Evolutionary conservation across 257 asterid species (phyloP).

Genomic region (Schizonepeta tenuifolia): DNA sequence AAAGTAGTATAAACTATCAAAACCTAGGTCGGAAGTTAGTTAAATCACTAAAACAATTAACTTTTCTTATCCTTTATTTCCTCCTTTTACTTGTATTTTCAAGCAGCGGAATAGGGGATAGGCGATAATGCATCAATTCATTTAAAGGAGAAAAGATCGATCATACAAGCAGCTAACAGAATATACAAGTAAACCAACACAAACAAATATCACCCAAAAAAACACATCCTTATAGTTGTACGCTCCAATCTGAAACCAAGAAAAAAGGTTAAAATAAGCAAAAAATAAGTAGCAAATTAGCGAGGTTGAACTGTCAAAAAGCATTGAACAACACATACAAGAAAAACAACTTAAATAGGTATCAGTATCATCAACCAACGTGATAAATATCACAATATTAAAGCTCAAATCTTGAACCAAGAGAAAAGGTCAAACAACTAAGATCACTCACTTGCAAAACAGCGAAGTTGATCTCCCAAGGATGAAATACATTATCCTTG

Average conservation of each 20-base stretch:
- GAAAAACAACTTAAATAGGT: conserved; percentile 12
- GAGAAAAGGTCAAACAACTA: neutral
- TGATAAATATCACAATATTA: conserved; percentile 12
- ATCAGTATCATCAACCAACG: no score
- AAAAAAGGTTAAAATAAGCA: neutral
- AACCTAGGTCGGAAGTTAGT: neutral
- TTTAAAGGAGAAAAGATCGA: no score
- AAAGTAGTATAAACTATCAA: neutral
- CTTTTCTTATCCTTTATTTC: neutral
- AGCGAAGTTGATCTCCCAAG: conserved; percentile 87
- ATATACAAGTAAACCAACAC: neutral
- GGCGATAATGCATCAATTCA: neutral
- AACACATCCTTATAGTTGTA: neutral
- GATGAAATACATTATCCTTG: conserved; percentile 81
- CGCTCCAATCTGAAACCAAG: neutral
- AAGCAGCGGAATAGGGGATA: neutral
- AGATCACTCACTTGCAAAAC: conserved; percentile 69
- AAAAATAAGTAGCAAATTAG: neutral
- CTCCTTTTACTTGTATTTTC: neutral
- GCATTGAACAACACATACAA: neutral
- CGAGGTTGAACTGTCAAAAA: neutral
- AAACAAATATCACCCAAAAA: neutral
- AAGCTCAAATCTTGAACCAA: conserved; percentile 26
- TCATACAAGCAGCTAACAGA: neutral
- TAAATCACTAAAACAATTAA: neutral